These are phyloP conservation scores for Trichosporon ovoides DNA, from an alignment of 1,284 basidiomycete genomes.

Conservation along the genomic window DNA sequence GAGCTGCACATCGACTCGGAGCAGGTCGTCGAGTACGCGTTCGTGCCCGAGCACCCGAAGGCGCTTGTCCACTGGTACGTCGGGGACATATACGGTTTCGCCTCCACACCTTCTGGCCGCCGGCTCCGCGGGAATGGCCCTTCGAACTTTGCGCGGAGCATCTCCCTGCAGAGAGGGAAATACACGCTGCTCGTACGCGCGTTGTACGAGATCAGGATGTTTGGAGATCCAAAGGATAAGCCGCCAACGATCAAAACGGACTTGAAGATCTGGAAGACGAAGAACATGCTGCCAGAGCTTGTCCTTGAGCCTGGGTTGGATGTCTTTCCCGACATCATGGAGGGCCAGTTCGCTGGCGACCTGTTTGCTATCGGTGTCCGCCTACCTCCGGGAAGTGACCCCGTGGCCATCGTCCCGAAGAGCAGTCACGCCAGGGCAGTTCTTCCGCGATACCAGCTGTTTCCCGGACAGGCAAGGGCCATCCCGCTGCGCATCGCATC, in stretches of 20 bases:
- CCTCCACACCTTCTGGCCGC: slow-evolving; percentile 17
- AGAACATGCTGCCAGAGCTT: not conserved
- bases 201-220: slow-evolving; percentile 44
- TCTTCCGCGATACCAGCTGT: not conserved
- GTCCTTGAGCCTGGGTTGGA: slow-evolving; percentile 10
- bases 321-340: slow-evolving; percentile 30
- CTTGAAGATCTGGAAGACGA: not conserved
- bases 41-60: slow-evolving; percentile 23
- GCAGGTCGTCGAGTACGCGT: slow-evolving; percentile 40
- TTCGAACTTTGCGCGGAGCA: slow-evolving; percentile 31
- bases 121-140: not conserved
- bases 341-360: slow-evolving; percentile 37
- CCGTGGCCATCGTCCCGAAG: not conserved
- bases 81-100: slow-evolving; percentile 45
- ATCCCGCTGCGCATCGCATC: not conserved
- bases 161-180: slow-evolving; percentile 29
- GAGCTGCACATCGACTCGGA: slow-evolving; percentile 34
- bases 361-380: slow-evolving; percentile 27
- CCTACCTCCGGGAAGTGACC: slow-evolving; percentile 7
- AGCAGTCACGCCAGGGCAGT: not conserved
- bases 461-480: not conserved
- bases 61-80: slow-evolving; percentile 32
- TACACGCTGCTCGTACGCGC: slow-evolving; percentile 38
- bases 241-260: slow-evolving; percentile 31
- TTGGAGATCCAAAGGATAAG: slow-evolving; percentile 38